Base-by-base conservation (phyloP, 2,329 filamentous ascomycete genomes). In the Westerdykella aurantiaca region DNA sequence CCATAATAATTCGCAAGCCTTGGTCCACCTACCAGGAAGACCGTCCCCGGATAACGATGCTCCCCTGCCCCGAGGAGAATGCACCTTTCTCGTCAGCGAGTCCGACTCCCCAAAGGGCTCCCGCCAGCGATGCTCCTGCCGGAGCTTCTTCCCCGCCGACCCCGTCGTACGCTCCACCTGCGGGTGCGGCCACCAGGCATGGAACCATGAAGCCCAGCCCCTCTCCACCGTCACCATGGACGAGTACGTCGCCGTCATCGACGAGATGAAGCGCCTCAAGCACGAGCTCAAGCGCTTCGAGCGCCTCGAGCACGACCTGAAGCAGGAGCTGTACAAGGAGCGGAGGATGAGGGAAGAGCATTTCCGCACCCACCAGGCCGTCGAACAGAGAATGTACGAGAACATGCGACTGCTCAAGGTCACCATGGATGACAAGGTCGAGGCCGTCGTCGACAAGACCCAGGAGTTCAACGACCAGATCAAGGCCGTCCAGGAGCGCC, bases 141-240 rank as follows among this genome's bases (percentile, higher is more conserved):
- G 70, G 40, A 66, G 63, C 52, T 74, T 70, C 59, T 67, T 65
- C 11, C 69, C 69, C 4, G 17, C 33, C 11, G 61, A 66, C 41
- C 49, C 61, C 9, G 43, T 59, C 11, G 55, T 68, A 16, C 63
- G 63, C 48, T 69, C 68, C n/a, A 63, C 56, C 39, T 74, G 71
- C 49, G 69, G 69, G 16, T 73, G 71, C 51, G 70, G 71, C 12
- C 71, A 73, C 54, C 70, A 72, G 54, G 70, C 71, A 51, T 73
- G 70, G 64, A 67, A 69, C 49, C 71, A 73, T 50, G 66, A 68
- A 46, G 52, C 57, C 5, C 60, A 68, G 45, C 59, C 63, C 9
- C 41, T 62, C 17, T 58, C 59, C 4, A 52, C 56, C 5, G 65
- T 68, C 23, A 59, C 67, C 31, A 55, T 61, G 44, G 64, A 69